These are phyloP conservation scores for Candida pseudoglaebosa DNA, from an alignment of 805 yeast genomes.

Conservation along the genomic window DNA sequence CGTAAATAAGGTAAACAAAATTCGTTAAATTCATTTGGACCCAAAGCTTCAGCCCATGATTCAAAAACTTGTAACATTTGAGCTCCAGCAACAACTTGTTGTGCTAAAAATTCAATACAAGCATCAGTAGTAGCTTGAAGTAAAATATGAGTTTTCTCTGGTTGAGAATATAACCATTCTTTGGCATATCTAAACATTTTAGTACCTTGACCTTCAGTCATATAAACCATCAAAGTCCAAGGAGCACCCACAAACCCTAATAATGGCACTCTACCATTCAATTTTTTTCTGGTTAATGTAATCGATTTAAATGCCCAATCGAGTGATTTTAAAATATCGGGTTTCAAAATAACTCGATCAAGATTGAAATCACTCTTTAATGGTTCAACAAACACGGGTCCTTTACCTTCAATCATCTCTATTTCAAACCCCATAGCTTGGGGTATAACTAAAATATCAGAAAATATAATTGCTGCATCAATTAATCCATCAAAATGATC, in stretches of 20 bases:
- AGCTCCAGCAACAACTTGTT: conserved; percentile 96
- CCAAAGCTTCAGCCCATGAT: conserved; percentile 96
- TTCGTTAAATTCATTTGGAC: conserved; percentile 82
- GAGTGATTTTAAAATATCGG: conserved; percentile 71
- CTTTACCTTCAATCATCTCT: conserved; percentile 89
- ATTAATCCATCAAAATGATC: conserved; percentile 83
- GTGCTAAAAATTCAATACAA: conserved; percentile 87
- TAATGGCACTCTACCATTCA: conserved; percentile 88
- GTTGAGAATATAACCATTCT: conserved; percentile 84
- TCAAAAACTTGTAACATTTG: conserved; percentile 97
- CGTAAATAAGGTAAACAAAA: conserved; percentile 85
- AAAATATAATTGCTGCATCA: conserved; percentile 96
- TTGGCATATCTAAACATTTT: conserved; percentile 86
- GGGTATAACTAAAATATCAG: conserved; percentile 93
- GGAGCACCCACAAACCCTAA: conserved; percentile 98
- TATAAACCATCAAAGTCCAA: conserved; percentile 94
- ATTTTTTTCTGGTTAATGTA: conserved; percentile 79
- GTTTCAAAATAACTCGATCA: conserved; percentile 51
- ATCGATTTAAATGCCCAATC: conserved; percentile 97
- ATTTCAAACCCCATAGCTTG: conserved; percentile 98
- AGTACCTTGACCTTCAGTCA: conserved; percentile 97
- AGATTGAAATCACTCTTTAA: conserved; percentile 71
- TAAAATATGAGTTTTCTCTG: conserved; percentile 65
- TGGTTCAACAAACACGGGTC: conserved; percentile 91
- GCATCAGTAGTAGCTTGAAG: conserved; percentile 79